Conservation (phyloP, 306 rosid species). For the Acacia confusa region DNA sequence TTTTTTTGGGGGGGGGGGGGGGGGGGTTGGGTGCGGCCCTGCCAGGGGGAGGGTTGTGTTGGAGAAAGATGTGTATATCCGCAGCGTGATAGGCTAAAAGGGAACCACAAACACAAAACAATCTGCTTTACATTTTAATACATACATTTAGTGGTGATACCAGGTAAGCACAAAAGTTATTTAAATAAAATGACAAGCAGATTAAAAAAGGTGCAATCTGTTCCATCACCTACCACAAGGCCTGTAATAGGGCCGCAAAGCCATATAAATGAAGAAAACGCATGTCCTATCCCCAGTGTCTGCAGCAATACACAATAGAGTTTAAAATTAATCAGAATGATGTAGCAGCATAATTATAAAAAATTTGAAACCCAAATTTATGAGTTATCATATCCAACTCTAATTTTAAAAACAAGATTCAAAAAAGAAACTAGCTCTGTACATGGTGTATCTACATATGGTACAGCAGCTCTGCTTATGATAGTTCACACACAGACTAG, state of each 20-base stretch:
- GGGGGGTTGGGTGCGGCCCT: neutral
- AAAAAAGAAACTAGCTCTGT: neutral
- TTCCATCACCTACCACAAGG: conserved; percentile 79
- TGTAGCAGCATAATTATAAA: neutral
- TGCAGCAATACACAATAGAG: conserved; percentile 49
- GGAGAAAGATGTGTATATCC: neutral
- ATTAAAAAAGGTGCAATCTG: conserved; percentile 7
- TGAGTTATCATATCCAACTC: neutral
- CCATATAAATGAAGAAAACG: conserved; percentile 98
- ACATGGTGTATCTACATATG: neutral
- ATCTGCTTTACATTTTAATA: neutral
- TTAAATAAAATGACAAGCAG: conserved; percentile 8
- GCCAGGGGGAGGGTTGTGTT: neutral
- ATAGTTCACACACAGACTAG: neutral
- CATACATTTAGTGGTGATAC: neutral
- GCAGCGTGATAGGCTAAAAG: neutral
- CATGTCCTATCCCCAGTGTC: conserved; percentile 97
- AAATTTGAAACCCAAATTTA: neutral
- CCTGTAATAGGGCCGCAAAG: conserved; percentile 99
- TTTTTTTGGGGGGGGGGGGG: neutral
- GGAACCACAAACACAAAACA: conserved; percentile 2
- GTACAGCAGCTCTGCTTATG: neutral
- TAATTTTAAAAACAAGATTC: neutral
- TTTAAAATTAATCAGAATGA: conserved; percentile 26
- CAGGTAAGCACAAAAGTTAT: neutral